Evolutionary conservation across 164 flowering plant species (phyloP).

Genomic region (Magnolia officinalis): DNA sequence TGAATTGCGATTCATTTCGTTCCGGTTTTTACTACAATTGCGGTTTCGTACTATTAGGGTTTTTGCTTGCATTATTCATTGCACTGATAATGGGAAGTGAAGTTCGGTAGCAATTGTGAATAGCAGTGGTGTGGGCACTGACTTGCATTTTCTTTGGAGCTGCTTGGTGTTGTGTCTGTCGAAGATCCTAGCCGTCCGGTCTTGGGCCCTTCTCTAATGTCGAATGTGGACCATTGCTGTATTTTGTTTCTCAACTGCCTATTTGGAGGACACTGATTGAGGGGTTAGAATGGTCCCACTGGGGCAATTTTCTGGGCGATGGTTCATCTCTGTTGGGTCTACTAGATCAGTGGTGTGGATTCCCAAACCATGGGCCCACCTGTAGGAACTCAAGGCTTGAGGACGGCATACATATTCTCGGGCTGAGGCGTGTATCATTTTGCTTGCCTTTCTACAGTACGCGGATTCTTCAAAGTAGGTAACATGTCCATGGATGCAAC

Average conservation of each 20-base stretch:
- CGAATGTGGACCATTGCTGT: neutral
- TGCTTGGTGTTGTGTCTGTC: neutral
- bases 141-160: neutral
- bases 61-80: neutral
- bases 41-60: neutral
- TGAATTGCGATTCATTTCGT: neutral
- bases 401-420: too few relatives aligned
- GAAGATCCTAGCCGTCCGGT: neutral
- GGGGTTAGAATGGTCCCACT: too few relatives aligned
- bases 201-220: neutral
- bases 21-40: neutral
- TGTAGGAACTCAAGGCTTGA: neutral
- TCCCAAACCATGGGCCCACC: neutral
- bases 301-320: neutral
- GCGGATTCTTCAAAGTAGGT: too few relatives aligned
- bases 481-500: too few relatives aligned
- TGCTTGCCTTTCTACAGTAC: too few relatives aligned
- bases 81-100: neutral
- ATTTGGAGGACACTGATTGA: neutral
- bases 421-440: too few relatives aligned
- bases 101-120: neutral
- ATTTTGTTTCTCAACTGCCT: neutral
- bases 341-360: neutral
- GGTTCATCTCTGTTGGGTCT: neutral
- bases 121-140: neutral